Evolutionary conservation across 2,329 filamentous ascomycete genomes (phyloP).

Genomic region (Fusarium sp.): DNA sequence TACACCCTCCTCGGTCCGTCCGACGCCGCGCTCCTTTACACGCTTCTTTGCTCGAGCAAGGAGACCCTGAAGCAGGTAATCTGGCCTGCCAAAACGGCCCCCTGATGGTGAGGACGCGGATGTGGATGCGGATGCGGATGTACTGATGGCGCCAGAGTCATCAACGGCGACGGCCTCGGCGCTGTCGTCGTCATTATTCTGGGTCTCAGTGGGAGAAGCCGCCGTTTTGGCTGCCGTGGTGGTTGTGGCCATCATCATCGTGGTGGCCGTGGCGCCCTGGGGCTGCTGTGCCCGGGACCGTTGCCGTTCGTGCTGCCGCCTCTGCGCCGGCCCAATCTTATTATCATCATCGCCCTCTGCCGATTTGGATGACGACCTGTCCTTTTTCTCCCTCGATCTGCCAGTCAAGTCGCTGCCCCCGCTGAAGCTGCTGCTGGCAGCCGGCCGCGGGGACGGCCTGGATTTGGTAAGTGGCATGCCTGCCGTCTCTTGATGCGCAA

Average conservation of each 20-base stretch:
- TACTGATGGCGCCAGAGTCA: conserved; percentile 29
- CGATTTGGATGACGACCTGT: too few relatives aligned
- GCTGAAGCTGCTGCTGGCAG: conserved; percentile 26
- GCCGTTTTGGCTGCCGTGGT: conserved; percentile 16
- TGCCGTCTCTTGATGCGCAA: too few relatives aligned
- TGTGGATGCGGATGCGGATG: conserved; percentile 37
- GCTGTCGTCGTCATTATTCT: conserved; percentile 16
- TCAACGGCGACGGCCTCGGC: conserved; percentile 12
- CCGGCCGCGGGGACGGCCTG: conserved; percentile 38
- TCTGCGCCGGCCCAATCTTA: conserved; percentile 30
- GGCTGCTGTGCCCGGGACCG: conserved; percentile 30
- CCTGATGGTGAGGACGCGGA: conserved; percentile 24
- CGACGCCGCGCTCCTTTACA: conserved; percentile 42
- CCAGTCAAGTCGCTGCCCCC: conserved; percentile 28
- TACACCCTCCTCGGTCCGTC: conserved; percentile 39
- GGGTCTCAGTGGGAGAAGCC: conserved; percentile 5
- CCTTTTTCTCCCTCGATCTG: conserved; percentile 22
- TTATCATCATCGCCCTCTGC: too few relatives aligned
- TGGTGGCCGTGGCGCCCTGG: conserved; percentile 29
- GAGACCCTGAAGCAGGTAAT: conserved; percentile 42
- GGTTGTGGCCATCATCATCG: too few relatives aligned
- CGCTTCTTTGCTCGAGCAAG: conserved; percentile 44
- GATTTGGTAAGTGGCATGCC: conserved; percentile 45
- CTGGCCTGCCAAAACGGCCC: conserved; percentile 39
- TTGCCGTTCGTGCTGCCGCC: conserved; percentile 34